These are phyloP conservation scores for Chamaenerion angustifolium DNA, from an alignment of 345 rosid species.

Conservation along the genomic window DNA sequence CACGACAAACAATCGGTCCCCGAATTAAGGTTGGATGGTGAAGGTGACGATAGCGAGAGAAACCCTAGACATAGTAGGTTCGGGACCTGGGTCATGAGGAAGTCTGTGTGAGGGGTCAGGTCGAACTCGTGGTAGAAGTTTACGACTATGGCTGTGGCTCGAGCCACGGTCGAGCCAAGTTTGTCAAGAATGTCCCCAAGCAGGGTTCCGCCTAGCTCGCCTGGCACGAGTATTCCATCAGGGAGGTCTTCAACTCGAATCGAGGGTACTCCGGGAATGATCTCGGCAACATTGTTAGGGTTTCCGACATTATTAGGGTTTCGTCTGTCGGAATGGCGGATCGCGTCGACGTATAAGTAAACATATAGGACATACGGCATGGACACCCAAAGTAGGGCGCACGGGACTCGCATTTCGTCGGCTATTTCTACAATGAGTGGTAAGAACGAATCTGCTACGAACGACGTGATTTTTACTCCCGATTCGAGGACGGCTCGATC, in stretches of 20 bases:
- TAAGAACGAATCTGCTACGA: slow-evolving; percentile 43
- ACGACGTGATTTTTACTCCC: slow-evolving; percentile 25
- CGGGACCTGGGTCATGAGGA: slow-evolving; percentile 23
- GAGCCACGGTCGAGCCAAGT: slow-evolving; percentile 22
- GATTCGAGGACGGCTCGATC: slow-evolving; percentile 21
- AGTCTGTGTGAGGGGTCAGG: slow-evolving; percentile 12
- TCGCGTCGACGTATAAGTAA: slow-evolving; percentile 27
- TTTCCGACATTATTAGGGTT: slow-evolving; percentile 9
- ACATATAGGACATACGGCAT: slow-evolving; percentile 27
- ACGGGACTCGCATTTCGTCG: slow-evolving; percentile 16
- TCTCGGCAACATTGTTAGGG: slow-evolving; percentile 8
- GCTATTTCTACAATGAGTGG: slow-evolving; percentile 31
- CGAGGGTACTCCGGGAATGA: slow-evolving; percentile 36
- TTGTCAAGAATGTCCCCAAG: slow-evolving; percentile 24
- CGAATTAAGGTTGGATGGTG: slow-evolving; percentile 3
- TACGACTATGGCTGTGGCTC: slow-evolving; percentile 24
- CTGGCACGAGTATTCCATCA: slow-evolving; percentile 19
- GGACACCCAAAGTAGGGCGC: slow-evolving; percentile 34
- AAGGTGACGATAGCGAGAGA: slow-evolving; percentile 11
- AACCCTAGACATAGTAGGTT: slow-evolving; percentile 22
- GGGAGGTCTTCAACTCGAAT: slow-evolving; percentile 32
- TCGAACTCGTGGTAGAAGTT: slow-evolving; percentile 42
- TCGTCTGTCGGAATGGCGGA: slow-evolving; percentile 9
- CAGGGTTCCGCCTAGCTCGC: slow-evolving; percentile 12
- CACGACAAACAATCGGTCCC: slow-evolving; percentile 29